phyloP scores from a whole-genome alignment of 2,329 filamentous ascomycete genomes.

The Fusarium liriodendri region DNA sequence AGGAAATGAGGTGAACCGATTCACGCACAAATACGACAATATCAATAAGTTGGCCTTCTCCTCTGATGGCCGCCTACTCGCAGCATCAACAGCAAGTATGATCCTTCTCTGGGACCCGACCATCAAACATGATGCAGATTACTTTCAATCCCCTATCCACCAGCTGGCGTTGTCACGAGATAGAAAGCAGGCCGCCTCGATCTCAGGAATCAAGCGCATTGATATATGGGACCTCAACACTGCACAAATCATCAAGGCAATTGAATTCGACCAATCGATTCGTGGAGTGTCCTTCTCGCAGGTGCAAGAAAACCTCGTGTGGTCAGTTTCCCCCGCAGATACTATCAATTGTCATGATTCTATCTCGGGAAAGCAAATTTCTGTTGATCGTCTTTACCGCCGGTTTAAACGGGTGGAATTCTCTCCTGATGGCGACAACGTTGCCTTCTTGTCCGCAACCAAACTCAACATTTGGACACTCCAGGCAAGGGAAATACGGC shows the following conservation, averaged over 20 bases:
- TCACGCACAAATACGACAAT: background rate
- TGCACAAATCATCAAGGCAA: background rate
- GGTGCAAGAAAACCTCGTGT: background rate
- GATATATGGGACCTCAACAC: background rate
- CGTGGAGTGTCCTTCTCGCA: background rate
- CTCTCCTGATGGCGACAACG: background rate
- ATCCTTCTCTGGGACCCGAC: background rate
- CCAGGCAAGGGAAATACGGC: background rate
- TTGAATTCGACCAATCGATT: background rate
- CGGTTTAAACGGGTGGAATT: background rate
- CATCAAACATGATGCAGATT: too few relatives aligned
- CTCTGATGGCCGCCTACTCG: background rate
- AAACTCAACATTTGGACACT: background rate
- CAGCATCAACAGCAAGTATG: background rate
- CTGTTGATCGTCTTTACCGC: too few relatives aligned
- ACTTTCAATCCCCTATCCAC: background rate
- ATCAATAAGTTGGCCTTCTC: background rate
- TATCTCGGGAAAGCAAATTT: background rate
- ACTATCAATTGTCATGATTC: background rate
- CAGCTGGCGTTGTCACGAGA: background rate
- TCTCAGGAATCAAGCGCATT: too few relatives aligned
- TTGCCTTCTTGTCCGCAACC: background rate
- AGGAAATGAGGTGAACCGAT: background rate
- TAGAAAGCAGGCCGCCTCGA: background rate
- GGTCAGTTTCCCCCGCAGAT: background rate